Conservation (phyloP, 768 basidiomycete genomes). For the Boletus subcaerulescens region DNA sequence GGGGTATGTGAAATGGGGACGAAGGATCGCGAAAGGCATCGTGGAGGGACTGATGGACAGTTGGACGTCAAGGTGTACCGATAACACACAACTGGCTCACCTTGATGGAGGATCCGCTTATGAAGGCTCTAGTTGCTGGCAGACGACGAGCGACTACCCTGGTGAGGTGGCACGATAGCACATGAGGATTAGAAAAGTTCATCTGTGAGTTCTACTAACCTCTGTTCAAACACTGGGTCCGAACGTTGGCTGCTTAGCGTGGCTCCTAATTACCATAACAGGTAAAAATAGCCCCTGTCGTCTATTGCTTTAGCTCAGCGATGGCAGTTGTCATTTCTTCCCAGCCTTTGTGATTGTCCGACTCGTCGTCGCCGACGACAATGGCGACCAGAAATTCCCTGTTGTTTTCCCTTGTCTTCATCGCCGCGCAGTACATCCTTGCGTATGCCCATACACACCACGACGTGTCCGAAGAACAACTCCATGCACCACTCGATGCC, state of each 20-base stretch:
- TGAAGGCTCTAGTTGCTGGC: background rate
- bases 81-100: slow-evolving; percentile 2
- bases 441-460: slow-evolving; percentile 56
- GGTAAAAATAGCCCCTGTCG: background rate
- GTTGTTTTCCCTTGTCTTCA: slow-evolving; percentile 8
- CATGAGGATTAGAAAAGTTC: no score
- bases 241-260: no score
- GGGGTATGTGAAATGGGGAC: slow-evolving; percentile 64
- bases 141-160: background rate
- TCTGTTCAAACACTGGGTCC: no score
- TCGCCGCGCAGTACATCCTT: slow-evolving; percentile 4
- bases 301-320: background rate
- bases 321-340: background rate
- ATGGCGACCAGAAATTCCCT: background rate
- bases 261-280: background rate
- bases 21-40: slow-evolving; percentile 59
- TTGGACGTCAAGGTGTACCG: background rate
- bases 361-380: background rate
- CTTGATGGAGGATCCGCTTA: slow-evolving; percentile 29
- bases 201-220: no score
- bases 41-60: slow-evolving; percentile 49
- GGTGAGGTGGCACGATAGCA: background rate
- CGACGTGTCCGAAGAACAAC: slow-evolving; percentile 59
- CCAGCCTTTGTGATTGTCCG: background rate
- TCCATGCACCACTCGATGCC: slow-evolving; percentile 65